Conservation (phyloP, 148 eudicot species). For the Nyssa sinensis region DNA sequence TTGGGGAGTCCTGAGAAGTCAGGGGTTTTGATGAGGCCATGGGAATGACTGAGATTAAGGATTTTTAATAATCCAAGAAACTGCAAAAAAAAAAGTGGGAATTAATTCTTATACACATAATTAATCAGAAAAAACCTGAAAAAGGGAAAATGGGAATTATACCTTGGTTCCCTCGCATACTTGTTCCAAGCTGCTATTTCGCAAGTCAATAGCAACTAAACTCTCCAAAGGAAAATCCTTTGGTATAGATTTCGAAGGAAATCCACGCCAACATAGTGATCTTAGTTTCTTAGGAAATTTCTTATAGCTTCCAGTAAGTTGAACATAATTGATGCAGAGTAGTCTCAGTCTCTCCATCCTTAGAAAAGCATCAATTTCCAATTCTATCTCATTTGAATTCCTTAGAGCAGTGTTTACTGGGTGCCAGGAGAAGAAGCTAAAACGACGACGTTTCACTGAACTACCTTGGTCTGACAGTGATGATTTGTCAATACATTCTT, state of each 20-base stretch:
- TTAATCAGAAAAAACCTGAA: neutral
- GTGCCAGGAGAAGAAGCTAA: neutral
- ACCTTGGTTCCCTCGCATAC: conserved; percentile 15
- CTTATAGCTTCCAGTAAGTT: neutral
- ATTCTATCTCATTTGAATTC: neutral
- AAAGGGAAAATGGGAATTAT: neutral
- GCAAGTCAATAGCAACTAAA: conserved; percentile 13
- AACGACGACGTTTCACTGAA: neutral
- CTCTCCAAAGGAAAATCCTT: neutral
- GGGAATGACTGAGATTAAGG: conserved; percentile 19
- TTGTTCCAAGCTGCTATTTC: neutral
- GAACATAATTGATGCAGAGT: conserved; percentile 2
- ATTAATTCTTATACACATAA: too few relatives aligned
- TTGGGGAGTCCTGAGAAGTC: conserved; percentile 13
- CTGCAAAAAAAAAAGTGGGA: neutral
- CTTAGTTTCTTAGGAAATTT: conserved; percentile 5
- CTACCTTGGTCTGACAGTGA: neutral
- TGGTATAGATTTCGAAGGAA: neutral
- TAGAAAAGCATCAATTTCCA: conserved; percentile 8
- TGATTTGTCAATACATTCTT: neutral
- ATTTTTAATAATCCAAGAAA: conserved; percentile 4
- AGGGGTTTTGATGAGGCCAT: neutral
- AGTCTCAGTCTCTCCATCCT: conserved; percentile 8
- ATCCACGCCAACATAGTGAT: conserved; percentile 18
- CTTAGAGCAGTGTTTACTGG: neutral